These are phyloP conservation scores for Kwoniella bestiolae DNA, from an alignment of 768 basidiomycete genomes.

Conservation along the genomic window DNA sequence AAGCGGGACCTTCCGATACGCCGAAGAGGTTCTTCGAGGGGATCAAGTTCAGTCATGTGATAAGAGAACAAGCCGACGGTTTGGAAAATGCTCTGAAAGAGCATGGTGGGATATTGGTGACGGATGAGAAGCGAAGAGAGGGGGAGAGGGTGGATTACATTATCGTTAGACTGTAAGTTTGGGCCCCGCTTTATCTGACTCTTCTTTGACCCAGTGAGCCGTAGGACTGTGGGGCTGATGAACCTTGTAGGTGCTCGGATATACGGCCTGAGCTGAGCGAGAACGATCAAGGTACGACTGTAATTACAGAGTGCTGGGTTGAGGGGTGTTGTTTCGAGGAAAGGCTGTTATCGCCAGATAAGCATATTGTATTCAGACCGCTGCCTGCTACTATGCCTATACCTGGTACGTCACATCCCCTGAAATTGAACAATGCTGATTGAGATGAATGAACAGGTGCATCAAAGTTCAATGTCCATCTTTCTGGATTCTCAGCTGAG, in stretches of 20 bases:
- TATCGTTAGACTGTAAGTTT: constrained; percentile 49
- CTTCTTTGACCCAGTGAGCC: too few species aligned
- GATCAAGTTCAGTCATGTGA: constrained; percentile 42
- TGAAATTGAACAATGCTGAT: neutral
- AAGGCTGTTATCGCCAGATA: constrained; percentile 68
- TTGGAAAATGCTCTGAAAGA: constrained; percentile 41
- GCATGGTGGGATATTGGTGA: constrained; percentile 39
- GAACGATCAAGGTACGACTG: constrained; percentile 20
- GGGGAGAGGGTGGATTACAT: constrained; percentile 50
- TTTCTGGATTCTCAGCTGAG: constrained; percentile 74
- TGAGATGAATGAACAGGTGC: constrained; percentile 60
- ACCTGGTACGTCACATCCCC: constrained; percentile 60
- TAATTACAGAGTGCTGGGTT: constrained; percentile 90
- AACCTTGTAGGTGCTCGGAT: constrained; percentile 21
- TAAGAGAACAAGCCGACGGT: constrained; percentile 33
- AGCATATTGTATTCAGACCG: constrained; percentile 73
- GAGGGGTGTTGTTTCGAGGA: constrained; percentile 81
- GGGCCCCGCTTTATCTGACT: neutral
- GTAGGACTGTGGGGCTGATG: neutral
- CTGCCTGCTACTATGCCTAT: constrained; percentile 67
- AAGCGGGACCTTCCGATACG: neutral
- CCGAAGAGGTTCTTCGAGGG: constrained; percentile 42
- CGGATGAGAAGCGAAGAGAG: constrained; percentile 32
- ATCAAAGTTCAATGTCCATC: constrained; percentile 66
- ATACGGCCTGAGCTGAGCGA: constrained; percentile 20